phyloP scores from a whole-genome alignment of 2,329 filamentous ascomycete genomes.

The Exserohilum turcica region DNA sequence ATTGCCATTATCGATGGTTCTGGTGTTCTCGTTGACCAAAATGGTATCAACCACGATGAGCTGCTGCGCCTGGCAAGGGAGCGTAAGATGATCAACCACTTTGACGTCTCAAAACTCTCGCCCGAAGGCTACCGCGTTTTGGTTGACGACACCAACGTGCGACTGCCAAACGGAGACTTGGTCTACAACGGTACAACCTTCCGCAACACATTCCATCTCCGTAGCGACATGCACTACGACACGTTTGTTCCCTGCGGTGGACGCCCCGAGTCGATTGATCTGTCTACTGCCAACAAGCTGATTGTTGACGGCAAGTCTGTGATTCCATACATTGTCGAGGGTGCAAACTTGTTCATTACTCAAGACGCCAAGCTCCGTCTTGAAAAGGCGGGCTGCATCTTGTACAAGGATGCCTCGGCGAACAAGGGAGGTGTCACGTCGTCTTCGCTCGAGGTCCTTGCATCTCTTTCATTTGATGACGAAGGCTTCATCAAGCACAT shows the following conservation, averaged over 20 bases:
- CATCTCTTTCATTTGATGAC: slow-evolving; percentile 93
- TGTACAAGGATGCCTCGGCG: slow-evolving; percentile 97
- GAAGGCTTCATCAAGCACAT: slow-evolving; percentile 87
- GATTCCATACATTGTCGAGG: slow-evolving; percentile 95
- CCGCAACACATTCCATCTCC: slow-evolving; percentile 96
- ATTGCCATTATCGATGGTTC: slow-evolving; percentile 94
- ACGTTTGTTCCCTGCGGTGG: slow-evolving; percentile 95
- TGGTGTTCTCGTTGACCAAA: slow-evolving; percentile 90
- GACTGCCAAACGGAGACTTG: slow-evolving; percentile 83
- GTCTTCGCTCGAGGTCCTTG: slow-evolving; percentile 93
- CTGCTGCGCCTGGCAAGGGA: slow-evolving; percentile 81
- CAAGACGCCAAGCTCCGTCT: slow-evolving; percentile 96
- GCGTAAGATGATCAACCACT: slow-evolving; percentile 88
- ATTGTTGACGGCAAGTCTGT: slow-evolving; percentile 87
- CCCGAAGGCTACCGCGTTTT: slow-evolving; percentile 87
- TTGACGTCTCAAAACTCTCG: slow-evolving; percentile 83
- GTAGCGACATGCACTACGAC: slow-evolving; percentile 75
- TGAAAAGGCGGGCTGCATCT: slow-evolving; percentile 89
- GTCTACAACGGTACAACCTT: slow-evolving; percentile 91
- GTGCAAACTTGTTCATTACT: slow-evolving; percentile 97
- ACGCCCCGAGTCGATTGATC: slow-evolving; percentile 93
- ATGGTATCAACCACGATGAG: slow-evolving; percentile 84
- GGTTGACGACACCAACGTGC: slow-evolving; percentile 87
- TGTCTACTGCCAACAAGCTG: slow-evolving; percentile 82
- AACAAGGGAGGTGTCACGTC: slow-evolving; percentile 99